A percentile compares a stretch with the other conserved stretches of the same genome.
phyloP scores from a whole-genome alignment of 2,329 filamentous ascomycete species.

The Cercospora beticola region DNA sequence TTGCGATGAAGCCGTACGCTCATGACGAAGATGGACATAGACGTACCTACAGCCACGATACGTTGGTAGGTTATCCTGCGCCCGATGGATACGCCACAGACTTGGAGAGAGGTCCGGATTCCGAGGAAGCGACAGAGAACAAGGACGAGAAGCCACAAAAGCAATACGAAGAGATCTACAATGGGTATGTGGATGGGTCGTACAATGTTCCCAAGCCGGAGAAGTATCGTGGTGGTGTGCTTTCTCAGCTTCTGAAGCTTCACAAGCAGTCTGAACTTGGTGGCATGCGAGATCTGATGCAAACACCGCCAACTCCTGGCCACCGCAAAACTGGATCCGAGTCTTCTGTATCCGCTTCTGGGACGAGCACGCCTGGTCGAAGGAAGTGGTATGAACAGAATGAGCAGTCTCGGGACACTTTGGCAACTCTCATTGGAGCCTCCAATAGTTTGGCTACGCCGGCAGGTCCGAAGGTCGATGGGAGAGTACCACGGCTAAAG shows the following conservation, averaged over 20 bases:
- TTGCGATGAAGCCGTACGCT: conserved; percentile 7
- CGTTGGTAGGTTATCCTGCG: neutral
- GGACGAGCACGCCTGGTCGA: conserved; percentile 20
- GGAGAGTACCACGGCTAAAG: conserved; percentile 36
- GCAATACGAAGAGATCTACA: conserved; percentile 16
- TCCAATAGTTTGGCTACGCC: conserved; percentile 46
- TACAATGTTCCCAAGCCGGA: conserved; percentile 65
- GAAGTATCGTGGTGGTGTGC: conserved; percentile 69
- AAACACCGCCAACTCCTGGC: conserved; percentile 27
- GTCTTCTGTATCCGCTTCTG: conserved; percentile 39
- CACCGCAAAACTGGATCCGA: conserved; percentile 35
- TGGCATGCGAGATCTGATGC: conserved; percentile 9
- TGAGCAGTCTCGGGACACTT: conserved; percentile 17
- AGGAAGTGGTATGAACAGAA: conserved; percentile 27
- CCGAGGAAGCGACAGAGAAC: neutral
- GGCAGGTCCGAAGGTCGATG: conserved; percentile 40
- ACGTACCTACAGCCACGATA: neutral
- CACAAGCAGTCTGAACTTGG: conserved; percentile 49
- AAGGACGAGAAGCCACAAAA: conserved; percentile 6
- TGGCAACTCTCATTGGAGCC: conserved; percentile 42
- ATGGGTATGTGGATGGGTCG: conserved; percentile 16
- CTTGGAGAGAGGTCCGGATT: neutral
- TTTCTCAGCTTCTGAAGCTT: conserved; percentile 70
- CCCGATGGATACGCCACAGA: neutral
- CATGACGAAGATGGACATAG: neutral